Percentiles rank a stretch among this genome's conserved stretches.
Evolutionary conservation across 73 alveolate species (phyloP).

Genomic region (Durusdinium trenchii): DNA sequence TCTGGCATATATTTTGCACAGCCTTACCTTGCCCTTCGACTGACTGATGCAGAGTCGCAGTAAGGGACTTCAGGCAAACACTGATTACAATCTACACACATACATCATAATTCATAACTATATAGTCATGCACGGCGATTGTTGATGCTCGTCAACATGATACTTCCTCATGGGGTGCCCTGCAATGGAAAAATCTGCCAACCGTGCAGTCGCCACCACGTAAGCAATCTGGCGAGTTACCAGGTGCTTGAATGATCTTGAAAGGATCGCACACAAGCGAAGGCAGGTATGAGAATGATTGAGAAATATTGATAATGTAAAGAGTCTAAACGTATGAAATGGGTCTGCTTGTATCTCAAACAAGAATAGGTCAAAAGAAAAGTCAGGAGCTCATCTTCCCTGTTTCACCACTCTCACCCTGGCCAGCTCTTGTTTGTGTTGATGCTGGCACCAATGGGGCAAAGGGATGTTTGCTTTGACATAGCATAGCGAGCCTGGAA

Average conservation of each 20-base stretch:
- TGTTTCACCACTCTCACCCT: neutral
- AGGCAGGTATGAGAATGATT: neutral
- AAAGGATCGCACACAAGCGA: neutral
- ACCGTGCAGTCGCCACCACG: conserved; percentile 22
- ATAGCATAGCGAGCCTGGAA: neutral
- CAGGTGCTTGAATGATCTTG: neutral
- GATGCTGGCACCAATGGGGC: neutral
- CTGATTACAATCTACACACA: too few species aligned
- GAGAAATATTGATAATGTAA: neutral
- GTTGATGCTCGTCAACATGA: too few species aligned
- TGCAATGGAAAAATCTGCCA: conserved; percentile 27
- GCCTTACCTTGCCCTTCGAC: too few species aligned
- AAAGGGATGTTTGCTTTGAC: neutral
- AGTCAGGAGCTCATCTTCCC: neutral
- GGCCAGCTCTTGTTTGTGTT: neutral
- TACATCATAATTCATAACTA: too few species aligned
- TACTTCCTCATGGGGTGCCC: neutral
- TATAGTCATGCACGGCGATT: too few species aligned
- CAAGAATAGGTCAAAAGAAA: neutral
- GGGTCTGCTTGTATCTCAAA: neutral
- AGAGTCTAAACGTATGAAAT: too few species aligned
- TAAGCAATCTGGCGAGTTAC: neutral
- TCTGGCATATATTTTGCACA: too few species aligned
- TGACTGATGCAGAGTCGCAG: too few species aligned
- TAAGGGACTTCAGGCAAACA: too few species aligned